Evolutionary conservation across 257 asterid species (phyloP).

Genomic region (Coffea eugenioides): DNA sequence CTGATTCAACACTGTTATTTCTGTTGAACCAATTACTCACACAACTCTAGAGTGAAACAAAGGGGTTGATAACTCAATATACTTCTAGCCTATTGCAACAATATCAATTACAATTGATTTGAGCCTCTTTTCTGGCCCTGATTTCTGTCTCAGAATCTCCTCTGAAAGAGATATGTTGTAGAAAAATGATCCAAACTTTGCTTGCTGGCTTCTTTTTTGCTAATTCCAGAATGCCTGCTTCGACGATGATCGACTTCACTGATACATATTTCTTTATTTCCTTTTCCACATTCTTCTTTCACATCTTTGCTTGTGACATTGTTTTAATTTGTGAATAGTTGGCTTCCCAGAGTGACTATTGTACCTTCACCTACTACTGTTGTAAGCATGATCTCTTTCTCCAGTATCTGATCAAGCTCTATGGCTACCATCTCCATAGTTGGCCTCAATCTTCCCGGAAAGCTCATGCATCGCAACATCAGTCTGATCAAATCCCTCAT

Average conservation of each 20-base stretch:
- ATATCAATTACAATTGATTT: neutral
- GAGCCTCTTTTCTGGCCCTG: neutral
- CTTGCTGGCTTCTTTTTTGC: neutral
- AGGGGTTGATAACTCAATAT: neutral
- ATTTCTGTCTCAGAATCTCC: neutral
- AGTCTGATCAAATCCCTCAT: conserved; percentile 55
- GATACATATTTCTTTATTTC: neutral
- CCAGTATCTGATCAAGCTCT: conserved; percentile 62
- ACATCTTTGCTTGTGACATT: neutral
- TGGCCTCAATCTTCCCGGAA: conserved; percentile 52
- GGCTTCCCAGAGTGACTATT: conserved; percentile 63
- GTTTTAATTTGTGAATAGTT: conserved; percentile 45
- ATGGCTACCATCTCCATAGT: conserved; percentile 41
- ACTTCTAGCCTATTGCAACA: neutral
- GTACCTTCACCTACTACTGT: conserved; percentile 61
- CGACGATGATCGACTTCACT: neutral
- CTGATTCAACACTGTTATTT: neutral
- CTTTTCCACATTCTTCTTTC: conserved; percentile 1
- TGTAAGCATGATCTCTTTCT: conserved; percentile 60
- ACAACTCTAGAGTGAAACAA: neutral
- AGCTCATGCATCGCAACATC: conserved; percentile 46
- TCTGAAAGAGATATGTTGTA: neutral
- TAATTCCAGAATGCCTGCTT: neutral
- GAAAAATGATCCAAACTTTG: neutral
- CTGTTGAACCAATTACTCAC: conserved; percentile 1